These are phyloP conservation scores for Zasmidium citrigriseum DNA, from an alignment of 2,329 filamentous ascomycete genomes.

Conservation along the genomic window DNA sequence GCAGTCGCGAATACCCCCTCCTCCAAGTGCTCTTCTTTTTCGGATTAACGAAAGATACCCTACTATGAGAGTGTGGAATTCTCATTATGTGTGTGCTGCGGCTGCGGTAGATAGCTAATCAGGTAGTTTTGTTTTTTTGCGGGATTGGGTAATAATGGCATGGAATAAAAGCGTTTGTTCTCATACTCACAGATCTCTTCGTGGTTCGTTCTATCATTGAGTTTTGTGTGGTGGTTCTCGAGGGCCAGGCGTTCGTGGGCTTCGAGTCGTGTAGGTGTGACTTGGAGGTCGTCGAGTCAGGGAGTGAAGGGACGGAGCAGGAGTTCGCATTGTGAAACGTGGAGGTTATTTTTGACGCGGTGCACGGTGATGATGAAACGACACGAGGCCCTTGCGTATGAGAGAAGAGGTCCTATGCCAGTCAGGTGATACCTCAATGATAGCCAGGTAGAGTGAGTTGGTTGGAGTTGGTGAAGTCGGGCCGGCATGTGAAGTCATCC, in stretches of 20 bases:
- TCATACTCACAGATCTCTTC: neutral
- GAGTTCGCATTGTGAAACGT: neutral
- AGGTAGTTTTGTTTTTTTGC: neutral
- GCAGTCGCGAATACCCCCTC: slow-evolving; percentile 14
- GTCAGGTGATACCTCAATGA: neutral
- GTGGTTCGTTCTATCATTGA: neutral
- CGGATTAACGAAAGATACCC: slow-evolving; percentile 20
- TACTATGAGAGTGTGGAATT: slow-evolving; percentile 10
- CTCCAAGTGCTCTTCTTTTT: slow-evolving; percentile 4
- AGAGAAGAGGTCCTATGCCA: neutral
- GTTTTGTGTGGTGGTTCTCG: neutral
- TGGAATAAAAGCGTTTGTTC: neutral
- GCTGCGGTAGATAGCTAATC: neutral
- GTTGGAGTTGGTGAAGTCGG: neutral
- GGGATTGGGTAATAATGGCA: neutral
- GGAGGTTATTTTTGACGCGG: neutral
- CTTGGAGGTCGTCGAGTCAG: neutral
- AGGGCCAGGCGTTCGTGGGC: too few relatives aligned
- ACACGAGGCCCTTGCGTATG: too few relatives aligned
- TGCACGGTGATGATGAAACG: neutral
- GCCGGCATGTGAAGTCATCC: neutral
- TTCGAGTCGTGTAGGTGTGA: too few relatives aligned
- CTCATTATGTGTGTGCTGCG: neutral
- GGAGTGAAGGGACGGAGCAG: neutral
- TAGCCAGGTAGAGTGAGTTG: too few relatives aligned